Evolutionary conservation across 306 rosid genomes (phyloP).

Genomic region (Albizia julibrissin): DNA sequence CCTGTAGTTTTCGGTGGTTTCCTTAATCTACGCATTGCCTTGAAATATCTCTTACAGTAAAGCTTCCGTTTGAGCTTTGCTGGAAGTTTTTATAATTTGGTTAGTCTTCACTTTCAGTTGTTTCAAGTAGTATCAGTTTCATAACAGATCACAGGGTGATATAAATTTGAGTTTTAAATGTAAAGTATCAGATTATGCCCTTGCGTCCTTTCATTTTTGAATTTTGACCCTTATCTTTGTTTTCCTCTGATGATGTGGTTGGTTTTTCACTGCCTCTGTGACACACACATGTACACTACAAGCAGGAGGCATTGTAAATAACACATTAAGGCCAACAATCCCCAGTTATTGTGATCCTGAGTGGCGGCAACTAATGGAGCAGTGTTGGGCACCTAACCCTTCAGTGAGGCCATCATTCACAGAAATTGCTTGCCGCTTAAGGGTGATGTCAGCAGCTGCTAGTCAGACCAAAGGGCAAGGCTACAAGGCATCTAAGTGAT

Average conservation of each 20-base stretch:
- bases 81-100: not conserved
- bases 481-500: constrained; percentile 71
- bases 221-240: not conserved
- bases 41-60: not conserved
- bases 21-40: not conserved
- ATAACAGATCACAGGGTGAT: not conserved
- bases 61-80: not conserved
- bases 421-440: constrained; percentile 77
- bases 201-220: constrained; percentile 13
- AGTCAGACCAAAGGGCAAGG: constrained; percentile 74
- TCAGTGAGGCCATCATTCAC: constrained; percentile 86
- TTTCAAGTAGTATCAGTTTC: not conserved
- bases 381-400: constrained; percentile 99
- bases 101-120: not conserved
- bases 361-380: constrained; percentile 90
- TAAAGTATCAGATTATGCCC: not conserved
- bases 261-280: constrained; percentile 7
- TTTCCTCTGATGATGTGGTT: not conserved
- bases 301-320: constrained; percentile 94
- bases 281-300: not conserved
- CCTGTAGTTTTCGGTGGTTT: not conserved
- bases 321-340: constrained; percentile 84
- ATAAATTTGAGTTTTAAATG: not conserved
- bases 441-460: constrained; percentile 73
- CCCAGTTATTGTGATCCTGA: constrained; percentile 82